Conservation (phyloP, 371 early-diverging fungal species). For the Capillidium rhysosporum region DNA sequence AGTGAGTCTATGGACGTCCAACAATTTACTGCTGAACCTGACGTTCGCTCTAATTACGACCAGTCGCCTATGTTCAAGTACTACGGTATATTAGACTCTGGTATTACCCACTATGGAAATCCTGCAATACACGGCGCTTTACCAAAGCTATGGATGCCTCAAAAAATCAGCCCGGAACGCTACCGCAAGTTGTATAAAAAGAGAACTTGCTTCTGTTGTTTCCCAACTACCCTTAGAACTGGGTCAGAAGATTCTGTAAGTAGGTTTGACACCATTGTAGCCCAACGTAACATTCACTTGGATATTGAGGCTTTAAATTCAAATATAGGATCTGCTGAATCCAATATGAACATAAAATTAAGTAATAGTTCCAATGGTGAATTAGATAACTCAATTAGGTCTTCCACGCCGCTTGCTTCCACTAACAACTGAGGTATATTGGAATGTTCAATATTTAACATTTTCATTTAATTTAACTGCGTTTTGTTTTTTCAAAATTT, state of each 20-base stretch:
- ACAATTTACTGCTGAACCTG: slow-evolving; percentile 19
- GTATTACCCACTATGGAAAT: slow-evolving; percentile 44
- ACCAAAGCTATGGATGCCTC: slow-evolving; percentile 57
- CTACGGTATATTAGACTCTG: slow-evolving; percentile 48
- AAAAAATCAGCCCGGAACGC: background rate
- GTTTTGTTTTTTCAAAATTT: no score
- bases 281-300: no score
- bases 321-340: no score
- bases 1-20: slow-evolving; percentile 27
- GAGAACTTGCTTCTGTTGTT: slow-evolving; percentile 2
- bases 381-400: no score
- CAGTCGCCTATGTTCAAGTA: slow-evolving; percentile 56
- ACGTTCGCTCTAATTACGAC: slow-evolving; percentile 31
- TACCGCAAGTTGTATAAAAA: background rate
- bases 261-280: no score
- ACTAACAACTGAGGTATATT: no score
- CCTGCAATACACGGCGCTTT: slow-evolving; percentile 50
- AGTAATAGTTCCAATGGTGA: no score
- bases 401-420: no score
- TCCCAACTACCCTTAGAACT: background rate
- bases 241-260: background rate
- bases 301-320: no score
- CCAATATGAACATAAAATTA: no score
- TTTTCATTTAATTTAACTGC: no score
- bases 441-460: no score